Conservation (phyloP, 2,329 filamentous ascomycete genomes). For the Xylaria sp. region DNA sequence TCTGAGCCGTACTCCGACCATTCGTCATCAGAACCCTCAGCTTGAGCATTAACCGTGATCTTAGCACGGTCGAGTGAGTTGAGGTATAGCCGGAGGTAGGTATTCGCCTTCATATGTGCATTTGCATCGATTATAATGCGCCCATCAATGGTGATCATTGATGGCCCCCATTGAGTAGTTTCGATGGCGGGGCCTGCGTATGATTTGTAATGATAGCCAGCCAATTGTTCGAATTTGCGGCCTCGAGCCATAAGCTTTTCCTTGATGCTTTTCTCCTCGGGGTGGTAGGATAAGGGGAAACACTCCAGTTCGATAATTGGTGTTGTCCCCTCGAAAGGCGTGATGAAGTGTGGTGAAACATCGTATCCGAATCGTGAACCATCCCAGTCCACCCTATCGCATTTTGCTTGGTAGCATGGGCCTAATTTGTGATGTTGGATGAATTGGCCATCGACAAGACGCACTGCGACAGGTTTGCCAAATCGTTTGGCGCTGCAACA, state of each 20-base stretch:
- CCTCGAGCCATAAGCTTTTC: slow-evolving; percentile 46
- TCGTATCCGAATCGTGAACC: slow-evolving; percentile 47
- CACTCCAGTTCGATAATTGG: slow-evolving; percentile 45
- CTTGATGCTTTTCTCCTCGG: slow-evolving; percentile 41
- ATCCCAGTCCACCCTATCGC: slow-evolving; percentile 49
- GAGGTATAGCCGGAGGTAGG: background rate
- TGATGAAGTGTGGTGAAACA: slow-evolving; percentile 41
- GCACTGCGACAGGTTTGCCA: slow-evolving; percentile 7
- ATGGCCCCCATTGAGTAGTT: background rate
- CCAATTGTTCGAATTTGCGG: slow-evolving; percentile 47
- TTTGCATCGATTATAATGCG: slow-evolving; percentile 25
- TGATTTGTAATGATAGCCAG: slow-evolving; percentile 48
- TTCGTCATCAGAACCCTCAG: slow-evolving; percentile 7
- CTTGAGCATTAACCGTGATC: background rate
- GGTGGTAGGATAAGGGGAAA: slow-evolving; percentile 47
- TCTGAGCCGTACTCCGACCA: slow-evolving; percentile 11
- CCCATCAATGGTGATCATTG: slow-evolving; percentile 14
- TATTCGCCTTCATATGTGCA: slow-evolving; percentile 7
- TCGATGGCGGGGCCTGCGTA: slow-evolving; percentile 22
- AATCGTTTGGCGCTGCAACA: background rate
- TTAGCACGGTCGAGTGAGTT: slow-evolving; percentile 6
- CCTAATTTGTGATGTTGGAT: slow-evolving; percentile 10
- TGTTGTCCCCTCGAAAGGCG: slow-evolving; percentile 43
- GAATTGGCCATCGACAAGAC: slow-evolving; percentile 16
- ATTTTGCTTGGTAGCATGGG: slow-evolving; percentile 22